These are phyloP conservation scores for Ustilago bromivora DNA, from an alignment of 1,284 basidiomycete species.

Conservation along the genomic window DNA sequence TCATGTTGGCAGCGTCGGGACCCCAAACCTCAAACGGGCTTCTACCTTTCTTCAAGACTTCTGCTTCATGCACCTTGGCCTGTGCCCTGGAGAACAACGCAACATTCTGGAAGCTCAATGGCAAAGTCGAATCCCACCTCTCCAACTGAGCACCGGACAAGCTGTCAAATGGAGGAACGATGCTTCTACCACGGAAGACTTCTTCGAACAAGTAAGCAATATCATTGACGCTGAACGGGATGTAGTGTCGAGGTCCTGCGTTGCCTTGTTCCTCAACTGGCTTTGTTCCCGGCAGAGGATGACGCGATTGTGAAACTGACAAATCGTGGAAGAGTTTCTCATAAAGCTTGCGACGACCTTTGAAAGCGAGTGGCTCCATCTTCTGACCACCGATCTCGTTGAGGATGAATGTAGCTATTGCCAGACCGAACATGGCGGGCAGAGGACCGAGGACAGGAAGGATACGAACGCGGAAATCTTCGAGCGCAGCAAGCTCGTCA, in stretches of 20 bases:
- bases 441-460: constrained; percentile 81
- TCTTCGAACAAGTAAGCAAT: constrained; percentile 65
- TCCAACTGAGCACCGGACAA: constrained; percentile 50
- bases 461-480: constrained; percentile 92
- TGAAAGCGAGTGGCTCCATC: constrained; percentile 64
- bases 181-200: constrained; percentile 60
- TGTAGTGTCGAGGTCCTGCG: constrained; percentile 35
- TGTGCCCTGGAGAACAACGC: constrained; percentile 60
- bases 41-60: constrained; percentile 56
- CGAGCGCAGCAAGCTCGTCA: constrained; percentile 89
- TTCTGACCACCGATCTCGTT: constrained; percentile 64
- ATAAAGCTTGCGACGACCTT: constrained; percentile 61
- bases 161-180: constrained; percentile 64
- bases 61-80: constrained; percentile 59
- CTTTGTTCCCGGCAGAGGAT: constrained; percentile 29
- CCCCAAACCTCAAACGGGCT: constrained; percentile 67
- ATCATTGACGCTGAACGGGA: constrained; percentile 66
- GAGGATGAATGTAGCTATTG: constrained; percentile 65
- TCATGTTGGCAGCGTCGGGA: constrained; percentile 48
- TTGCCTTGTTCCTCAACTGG: constrained; percentile 1
- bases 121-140: constrained; percentile 65
- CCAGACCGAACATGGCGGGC: constrained; percentile 68
- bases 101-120: constrained; percentile 64
- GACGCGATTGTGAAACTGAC: constrained; percentile 37
- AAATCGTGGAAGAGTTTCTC: constrained; percentile 58